A percentile compares a stretch with the other conserved stretches of the same genome.
Evolutionary conservation across 1,284 basidiomycete genomes (phyloP).

Genomic region (Trichosporon sp.): DNA sequence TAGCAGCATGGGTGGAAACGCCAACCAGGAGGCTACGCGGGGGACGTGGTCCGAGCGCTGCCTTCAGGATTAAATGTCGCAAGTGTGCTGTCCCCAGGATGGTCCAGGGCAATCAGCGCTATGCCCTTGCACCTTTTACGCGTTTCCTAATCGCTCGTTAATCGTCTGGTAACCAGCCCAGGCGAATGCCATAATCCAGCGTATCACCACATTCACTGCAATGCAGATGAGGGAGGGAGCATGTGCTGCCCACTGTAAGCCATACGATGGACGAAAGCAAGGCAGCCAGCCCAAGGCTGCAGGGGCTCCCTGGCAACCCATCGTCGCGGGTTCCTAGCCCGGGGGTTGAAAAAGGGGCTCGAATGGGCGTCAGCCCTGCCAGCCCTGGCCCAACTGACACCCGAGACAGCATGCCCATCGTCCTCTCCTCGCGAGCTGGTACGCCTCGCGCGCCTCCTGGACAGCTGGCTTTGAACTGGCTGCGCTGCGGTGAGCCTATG

Average conservation of each 20-base stretch:
- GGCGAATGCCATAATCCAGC: neutral
- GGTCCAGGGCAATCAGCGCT: no score
- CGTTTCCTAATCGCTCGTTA: neutral
- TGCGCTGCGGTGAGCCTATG: no score
- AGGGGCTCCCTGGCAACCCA: neutral
- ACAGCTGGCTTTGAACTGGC: no score
- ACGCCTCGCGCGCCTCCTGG: no score
- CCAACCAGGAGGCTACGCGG: neutral
- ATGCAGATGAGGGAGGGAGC: neutral
- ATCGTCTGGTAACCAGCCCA: neutral
- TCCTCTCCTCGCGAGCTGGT: no score
- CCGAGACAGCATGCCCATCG: neutral
- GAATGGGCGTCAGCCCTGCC: neutral
- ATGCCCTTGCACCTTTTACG: neutral
- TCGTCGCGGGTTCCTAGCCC: constrained; percentile 16
- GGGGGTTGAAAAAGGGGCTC: constrained; percentile 19
- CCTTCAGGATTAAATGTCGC: neutral
- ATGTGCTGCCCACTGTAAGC: neutral
- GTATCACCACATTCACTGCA: neutral
- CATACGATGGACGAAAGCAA: no score
- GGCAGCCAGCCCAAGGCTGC: neutral
- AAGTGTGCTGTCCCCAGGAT: constrained; percentile 6
- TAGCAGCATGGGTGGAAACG: neutral
- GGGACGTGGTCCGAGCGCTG: constrained; percentile 8
- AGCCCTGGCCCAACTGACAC: constrained; percentile 6